A percentile compares a stretch with the other conserved stretches of the same genome.
phyloP scores from a whole-genome alignment of 805 yeast genomes.

The Starmerella gropengiesseri region DNA sequence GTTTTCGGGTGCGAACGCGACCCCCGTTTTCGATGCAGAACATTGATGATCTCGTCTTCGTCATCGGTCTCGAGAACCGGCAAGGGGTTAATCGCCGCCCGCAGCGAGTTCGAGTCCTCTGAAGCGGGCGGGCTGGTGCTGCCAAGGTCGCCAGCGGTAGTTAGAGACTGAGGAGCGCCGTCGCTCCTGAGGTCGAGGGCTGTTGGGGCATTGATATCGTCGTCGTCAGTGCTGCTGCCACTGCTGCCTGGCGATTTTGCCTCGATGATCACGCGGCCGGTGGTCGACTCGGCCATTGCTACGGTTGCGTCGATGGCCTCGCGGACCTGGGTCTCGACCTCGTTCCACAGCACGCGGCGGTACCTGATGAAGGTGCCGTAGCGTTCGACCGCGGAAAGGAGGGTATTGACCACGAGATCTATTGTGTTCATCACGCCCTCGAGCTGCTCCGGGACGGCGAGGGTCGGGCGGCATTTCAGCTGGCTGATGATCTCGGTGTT shows the following conservation, averaged over 20 bases:
- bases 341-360: slow-evolving; percentile 19
- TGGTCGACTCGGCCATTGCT: slow-evolving; percentile 21
- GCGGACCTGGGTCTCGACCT: slow-evolving; percentile 21
- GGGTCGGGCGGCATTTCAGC: slow-evolving; percentile 3
- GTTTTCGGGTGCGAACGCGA: slow-evolving; percentile 14
- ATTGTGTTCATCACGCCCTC: slow-evolving; percentile 6
- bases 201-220: not conserved
- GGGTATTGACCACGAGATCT: slow-evolving; percentile 1
- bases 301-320: slow-evolving; percentile 21
- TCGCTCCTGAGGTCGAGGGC: no score
- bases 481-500: slow-evolving; percentile 10
- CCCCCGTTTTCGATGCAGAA: slow-evolving; percentile 13
- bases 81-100: not conserved
- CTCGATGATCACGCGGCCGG: slow-evolving; percentile 16
- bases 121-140: not conserved
- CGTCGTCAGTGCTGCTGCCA: slow-evolving; percentile 5
- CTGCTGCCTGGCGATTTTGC: slow-evolving; percentile 1
- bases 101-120: not conserved
- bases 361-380: slow-evolving; percentile 15
- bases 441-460: slow-evolving; percentile 8
- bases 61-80: slow-evolving; percentile 12
- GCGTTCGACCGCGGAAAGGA: slow-evolving; percentile 15
- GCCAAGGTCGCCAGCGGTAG: no score
- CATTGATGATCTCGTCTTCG: slow-evolving; percentile 13
- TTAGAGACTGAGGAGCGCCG: no score